Evolutionary conservation across 257 asterid genomes (phyloP).

Genomic region (Solanum okadae): DNA sequence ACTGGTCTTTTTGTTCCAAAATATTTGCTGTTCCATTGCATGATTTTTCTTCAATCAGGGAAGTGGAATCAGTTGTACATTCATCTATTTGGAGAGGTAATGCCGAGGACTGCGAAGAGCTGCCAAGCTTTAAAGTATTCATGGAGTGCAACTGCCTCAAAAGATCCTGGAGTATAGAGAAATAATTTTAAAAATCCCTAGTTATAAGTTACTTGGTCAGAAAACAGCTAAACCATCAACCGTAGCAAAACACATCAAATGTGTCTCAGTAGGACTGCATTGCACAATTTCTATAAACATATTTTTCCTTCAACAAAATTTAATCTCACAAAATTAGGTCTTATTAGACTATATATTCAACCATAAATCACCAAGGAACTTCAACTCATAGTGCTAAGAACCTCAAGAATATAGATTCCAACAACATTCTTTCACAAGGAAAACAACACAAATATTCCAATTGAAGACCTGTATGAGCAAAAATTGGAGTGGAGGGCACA

Average conservation of each 20-base stretch:
- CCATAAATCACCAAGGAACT: background rate
- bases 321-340: background rate
- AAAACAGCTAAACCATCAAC: background rate
- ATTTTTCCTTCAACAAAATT: background rate
- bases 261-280: background rate
- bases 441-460: background rate
- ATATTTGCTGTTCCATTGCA: constrained; percentile 19
- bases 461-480: background rate
- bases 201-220: background rate
- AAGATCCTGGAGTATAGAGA: constrained; percentile 45
- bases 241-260: background rate
- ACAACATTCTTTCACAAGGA: background rate
- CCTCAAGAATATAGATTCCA: background rate
- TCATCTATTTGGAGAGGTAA: constrained; percentile 32
- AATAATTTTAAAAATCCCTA: background rate
- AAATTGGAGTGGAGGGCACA: background rate
- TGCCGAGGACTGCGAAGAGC: constrained; percentile 30
- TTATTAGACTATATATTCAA: background rate
- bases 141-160: constrained; percentile 60
- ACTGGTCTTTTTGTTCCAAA: constrained; percentile 12
- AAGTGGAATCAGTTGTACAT: constrained; percentile 11
- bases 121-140: constrained; percentile 31
- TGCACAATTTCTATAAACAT: background rate
- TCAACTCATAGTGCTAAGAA: background rate
- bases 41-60: constrained; percentile 17